Evolutionary conservation across 192 early-diverging fungal genomes (phyloP).

Genomic region (Backusella tarrabulga): DNA sequence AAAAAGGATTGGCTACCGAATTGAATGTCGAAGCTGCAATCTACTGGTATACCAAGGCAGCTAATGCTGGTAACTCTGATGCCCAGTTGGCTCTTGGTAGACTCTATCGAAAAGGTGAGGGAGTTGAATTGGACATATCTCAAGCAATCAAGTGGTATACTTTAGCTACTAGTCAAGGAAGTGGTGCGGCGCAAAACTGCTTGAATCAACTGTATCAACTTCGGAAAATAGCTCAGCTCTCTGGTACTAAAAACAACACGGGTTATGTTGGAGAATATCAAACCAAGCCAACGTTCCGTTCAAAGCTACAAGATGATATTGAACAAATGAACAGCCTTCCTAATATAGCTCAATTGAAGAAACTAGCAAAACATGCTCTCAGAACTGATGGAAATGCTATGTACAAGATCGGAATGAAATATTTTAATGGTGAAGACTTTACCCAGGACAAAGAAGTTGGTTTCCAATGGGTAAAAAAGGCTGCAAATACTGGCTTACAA

Average conservation of each 20-base stretch:
- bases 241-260: too few species aligned
- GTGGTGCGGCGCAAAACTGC: not conserved
- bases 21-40: not conserved
- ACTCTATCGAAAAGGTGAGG: not conserved
- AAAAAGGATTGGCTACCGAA: not conserved
- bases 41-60: not conserved
- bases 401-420: not conserved
- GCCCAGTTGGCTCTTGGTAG: not conserved
- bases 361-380: not conserved
- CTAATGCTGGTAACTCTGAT: not conserved
- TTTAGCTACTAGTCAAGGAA: not conserved
- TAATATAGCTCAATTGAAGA: not conserved
- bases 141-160: not conserved
- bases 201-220: not conserved
- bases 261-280: not conserved
- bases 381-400: not conserved
- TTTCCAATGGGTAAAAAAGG: not conserved
- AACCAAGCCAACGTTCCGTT: not conserved
- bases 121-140: rapidly evolving
- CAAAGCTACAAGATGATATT: not conserved
- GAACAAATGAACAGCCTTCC: not conserved
- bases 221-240: not conserved
- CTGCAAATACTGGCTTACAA: not conserved
- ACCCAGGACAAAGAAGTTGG: not conserved
- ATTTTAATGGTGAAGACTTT: not conserved